Percentiles rank a stretch among this genome's conserved stretches.
Evolutionary conservation across 306 rosid genomes (phyloP).

Genomic region (Begonia loranthoides): DNA sequence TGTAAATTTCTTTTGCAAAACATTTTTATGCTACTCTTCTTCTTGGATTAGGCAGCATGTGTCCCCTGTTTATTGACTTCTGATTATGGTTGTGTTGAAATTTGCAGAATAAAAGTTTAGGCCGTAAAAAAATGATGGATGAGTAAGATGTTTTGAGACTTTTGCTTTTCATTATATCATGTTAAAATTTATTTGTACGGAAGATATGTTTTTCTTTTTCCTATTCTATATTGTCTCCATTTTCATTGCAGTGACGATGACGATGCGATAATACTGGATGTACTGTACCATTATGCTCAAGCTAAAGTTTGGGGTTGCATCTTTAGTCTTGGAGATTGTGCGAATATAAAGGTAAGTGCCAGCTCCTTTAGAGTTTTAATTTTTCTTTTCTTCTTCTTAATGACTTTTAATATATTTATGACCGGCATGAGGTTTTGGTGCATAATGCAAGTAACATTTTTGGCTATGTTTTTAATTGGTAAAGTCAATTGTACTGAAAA

Average conservation of each 20-base stretch:
- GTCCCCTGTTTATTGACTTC: not conserved
- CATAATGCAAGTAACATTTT: too few species aligned
- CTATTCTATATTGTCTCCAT: not conserved
- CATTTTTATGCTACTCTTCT: too few species aligned
- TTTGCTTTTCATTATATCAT: slow-evolving; percentile 1
- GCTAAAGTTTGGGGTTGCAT: slow-evolving; percentile 37
- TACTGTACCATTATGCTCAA: slow-evolving; percentile 70
- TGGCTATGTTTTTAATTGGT: too few species aligned
- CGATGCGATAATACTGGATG: slow-evolving; percentile 57
- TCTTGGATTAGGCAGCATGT: too few species aligned
- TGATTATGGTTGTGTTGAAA: slow-evolving; percentile 12
- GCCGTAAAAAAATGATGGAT: slow-evolving; percentile 31
- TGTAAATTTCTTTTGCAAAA: too few species aligned
- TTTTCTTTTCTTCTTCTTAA: too few species aligned
- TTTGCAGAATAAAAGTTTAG: slow-evolving; percentile 47
- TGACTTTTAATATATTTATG: too few species aligned
- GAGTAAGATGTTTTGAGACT: slow-evolving; percentile 19
- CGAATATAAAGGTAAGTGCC: slow-evolving; percentile 48
- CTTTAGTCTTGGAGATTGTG: slow-evolving; percentile 79
- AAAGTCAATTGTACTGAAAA: too few species aligned
- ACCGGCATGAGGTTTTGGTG: too few species aligned
- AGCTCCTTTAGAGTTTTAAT: slow-evolving; percentile 1
- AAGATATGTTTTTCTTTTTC: slow-evolving; percentile 5
- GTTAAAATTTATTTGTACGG: slow-evolving; percentile 1
- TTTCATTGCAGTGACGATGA: slow-evolving; percentile 39